phyloP scores from a whole-genome alignment of 2,329 filamentous ascomycete genomes.

The Apiospora aurea region DNA sequence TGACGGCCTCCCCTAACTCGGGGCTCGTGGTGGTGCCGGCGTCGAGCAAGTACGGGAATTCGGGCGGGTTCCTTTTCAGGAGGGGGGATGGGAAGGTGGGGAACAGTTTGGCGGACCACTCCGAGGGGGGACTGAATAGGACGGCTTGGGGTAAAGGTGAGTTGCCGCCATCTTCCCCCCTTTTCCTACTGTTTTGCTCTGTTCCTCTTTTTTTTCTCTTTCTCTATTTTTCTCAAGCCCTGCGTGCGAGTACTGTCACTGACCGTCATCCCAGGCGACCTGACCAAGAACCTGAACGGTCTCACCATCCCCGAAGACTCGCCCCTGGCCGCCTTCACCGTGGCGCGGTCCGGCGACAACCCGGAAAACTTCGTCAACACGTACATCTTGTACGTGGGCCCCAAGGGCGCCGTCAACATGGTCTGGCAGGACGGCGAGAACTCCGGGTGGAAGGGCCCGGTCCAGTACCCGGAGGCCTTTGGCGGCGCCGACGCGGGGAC shows the following conservation, averaged over 20 bases:
- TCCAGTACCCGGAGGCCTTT: constrained; percentile 30
- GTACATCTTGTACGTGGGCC: constrained; percentile 34
- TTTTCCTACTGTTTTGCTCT: too few relatives aligned
- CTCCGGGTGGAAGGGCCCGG: constrained; percentile 31
- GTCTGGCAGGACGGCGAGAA: constrained; percentile 34
- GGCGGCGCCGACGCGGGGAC: constrained; percentile 29
- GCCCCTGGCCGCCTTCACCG: constrained; percentile 33
- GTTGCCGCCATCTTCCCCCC: constrained; percentile 16
- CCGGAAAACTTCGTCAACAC: constrained; percentile 33
- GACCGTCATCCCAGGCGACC: neutral
- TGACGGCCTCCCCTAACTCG: constrained; percentile 28
- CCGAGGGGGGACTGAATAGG: constrained; percentile 3
- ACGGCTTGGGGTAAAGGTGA: constrained; percentile 33
- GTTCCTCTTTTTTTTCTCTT: neutral
- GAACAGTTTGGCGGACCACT: constrained; percentile 30
- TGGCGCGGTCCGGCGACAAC: constrained; percentile 32
- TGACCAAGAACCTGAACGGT: neutral
- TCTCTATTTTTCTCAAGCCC: neutral
- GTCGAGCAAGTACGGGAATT: constrained; percentile 28
- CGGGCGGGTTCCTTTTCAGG: constrained; percentile 32
- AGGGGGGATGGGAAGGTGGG: constrained; percentile 33
- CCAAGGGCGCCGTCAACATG: constrained; percentile 31
- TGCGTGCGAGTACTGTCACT: neutral
- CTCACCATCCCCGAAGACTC: constrained; percentile 30
- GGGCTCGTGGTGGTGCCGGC: constrained; percentile 31